Evolutionary conservation across 345 rosid genomes (phyloP).

Genomic region (Syzygium aromaticum): DNA sequence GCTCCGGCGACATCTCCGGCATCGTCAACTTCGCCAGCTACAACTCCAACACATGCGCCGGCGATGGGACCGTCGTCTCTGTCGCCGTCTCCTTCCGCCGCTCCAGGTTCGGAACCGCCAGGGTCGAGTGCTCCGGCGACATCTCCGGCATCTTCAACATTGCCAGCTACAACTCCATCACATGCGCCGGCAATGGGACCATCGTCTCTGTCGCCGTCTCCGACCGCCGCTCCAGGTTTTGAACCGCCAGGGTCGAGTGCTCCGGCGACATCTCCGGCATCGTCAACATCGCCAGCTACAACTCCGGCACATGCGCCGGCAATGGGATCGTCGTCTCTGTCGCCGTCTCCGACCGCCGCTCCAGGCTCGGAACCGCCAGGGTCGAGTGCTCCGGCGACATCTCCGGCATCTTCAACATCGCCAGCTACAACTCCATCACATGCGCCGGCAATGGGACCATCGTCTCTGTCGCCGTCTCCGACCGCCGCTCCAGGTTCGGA

Average conservation of each 20-base stretch:
- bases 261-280: too few species aligned
- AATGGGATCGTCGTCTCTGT: not conserved
- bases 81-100: not conserved
- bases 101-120: slow-evolving; percentile 10
- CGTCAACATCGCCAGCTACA: not conserved
- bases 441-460: not conserved
- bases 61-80: not conserved
- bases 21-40: not conserved
- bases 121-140: not conserved
- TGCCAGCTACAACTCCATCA: not conserved
- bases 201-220: not conserved
- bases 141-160: not conserved
- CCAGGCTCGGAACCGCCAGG: slow-evolving; percentile 7
- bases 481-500: not conserved
- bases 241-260: slow-evolving; percentile 8
- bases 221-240: slow-evolving; percentile 1
- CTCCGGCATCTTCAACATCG: not conserved
- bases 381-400: not conserved
- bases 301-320: not conserved
- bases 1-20: not conserved
- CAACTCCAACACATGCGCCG: not conserved
- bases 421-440: not conserved
- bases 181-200: not conserved
- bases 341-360: not conserved
- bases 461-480: slow-evolving; percentile 3